A percentile compares a stretch with the other conserved stretches of the same genome.
phyloP scores from a whole-genome alignment of 2,329 filamentous ascomycete genomes.

The Calonectria pteridis region DNA sequence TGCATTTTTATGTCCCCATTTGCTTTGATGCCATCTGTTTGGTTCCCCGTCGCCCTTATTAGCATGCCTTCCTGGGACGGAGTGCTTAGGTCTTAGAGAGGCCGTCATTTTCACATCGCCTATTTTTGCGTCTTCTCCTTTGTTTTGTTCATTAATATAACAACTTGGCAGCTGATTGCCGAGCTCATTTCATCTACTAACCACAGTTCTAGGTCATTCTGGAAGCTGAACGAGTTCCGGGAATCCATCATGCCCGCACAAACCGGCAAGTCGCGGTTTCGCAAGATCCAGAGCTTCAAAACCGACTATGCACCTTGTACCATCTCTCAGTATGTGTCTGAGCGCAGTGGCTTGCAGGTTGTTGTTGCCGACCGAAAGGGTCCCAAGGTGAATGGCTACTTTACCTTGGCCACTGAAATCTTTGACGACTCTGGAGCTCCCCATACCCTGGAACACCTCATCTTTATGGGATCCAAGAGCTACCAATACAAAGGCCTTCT shows the following conservation, averaged over 20 bases:
- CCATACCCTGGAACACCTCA: slow-evolving; percentile 84
- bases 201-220: slow-evolving; percentile 28
- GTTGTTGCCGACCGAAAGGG: slow-evolving; percentile 92
- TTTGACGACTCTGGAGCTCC: slow-evolving; percentile 96
- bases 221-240: slow-evolving; percentile 35
- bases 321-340: slow-evolving; percentile 96
- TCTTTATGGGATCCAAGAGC: slow-evolving; percentile 92
- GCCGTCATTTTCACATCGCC: neutral
- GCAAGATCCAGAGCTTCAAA: slow-evolving; percentile 85
- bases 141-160: neutral
- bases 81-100: neutral
- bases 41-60: neutral
- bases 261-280: slow-evolving; percentile 73
- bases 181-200: neutral
- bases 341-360: slow-evolving; percentile 93
- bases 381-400: slow-evolving; percentile 95
- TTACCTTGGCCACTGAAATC: slow-evolving; percentile 96
- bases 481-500: slow-evolving; percentile 96
- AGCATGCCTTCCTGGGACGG: neutral
- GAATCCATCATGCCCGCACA: slow-evolving; percentile 64
- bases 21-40: neutral
- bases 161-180: too few relatives aligned
- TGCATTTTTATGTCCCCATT: neutral
- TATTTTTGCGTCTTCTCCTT: neutral
- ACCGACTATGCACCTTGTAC: slow-evolving; percentile 90